These are phyloP conservation scores for Papiliotrema nemorosa DNA, from an alignment of 1,284 basidiomycete genomes.

Conservation along the genomic window DNA sequence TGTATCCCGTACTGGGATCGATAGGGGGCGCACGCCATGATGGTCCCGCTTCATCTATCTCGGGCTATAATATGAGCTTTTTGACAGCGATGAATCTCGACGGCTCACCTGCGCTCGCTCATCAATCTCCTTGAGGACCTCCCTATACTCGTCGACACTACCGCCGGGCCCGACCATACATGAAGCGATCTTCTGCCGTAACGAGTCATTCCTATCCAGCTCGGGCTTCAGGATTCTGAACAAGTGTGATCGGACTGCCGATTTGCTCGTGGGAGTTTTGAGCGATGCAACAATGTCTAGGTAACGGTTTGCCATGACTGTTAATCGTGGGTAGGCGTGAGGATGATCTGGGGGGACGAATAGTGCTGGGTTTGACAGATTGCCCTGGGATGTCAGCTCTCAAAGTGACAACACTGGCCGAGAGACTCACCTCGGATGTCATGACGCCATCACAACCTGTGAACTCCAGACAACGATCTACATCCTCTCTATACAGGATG, in stretches of 20 bases:
- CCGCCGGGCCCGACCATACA: constrained; percentile 34
- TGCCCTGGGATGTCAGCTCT: constrained; percentile 54
- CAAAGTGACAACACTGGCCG: background rate
- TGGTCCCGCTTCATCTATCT: constrained; percentile 38
- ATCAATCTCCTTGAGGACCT: constrained; percentile 65
- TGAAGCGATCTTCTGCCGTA: constrained; percentile 59
- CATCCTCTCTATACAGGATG: constrained; percentile 76
- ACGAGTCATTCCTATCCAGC: constrained; percentile 62
- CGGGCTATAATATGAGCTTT: constrained; percentile 25
- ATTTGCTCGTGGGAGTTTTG: constrained; percentile 66
- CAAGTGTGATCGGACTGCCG: constrained; percentile 85
- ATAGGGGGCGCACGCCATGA: constrained; percentile 43
- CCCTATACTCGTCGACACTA: constrained; percentile 49
- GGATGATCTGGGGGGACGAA: constrained; percentile 56
- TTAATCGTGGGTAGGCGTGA: constrained; percentile 60
- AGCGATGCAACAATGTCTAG: constrained; percentile 72
- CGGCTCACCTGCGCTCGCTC: constrained; percentile 60
- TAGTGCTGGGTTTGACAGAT: constrained; percentile 87
- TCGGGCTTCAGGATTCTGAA: constrained; percentile 88
- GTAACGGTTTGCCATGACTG: constrained; percentile 77
- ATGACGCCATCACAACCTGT: constrained; percentile 91
- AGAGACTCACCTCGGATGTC: constrained; percentile 67
- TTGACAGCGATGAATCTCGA: background rate
- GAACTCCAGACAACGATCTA: constrained; percentile 67
- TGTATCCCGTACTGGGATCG: constrained; percentile 43